phyloP scores from a whole-genome alignment of 805 yeast genomes.

The Metschnikowia borealis region DNA sequence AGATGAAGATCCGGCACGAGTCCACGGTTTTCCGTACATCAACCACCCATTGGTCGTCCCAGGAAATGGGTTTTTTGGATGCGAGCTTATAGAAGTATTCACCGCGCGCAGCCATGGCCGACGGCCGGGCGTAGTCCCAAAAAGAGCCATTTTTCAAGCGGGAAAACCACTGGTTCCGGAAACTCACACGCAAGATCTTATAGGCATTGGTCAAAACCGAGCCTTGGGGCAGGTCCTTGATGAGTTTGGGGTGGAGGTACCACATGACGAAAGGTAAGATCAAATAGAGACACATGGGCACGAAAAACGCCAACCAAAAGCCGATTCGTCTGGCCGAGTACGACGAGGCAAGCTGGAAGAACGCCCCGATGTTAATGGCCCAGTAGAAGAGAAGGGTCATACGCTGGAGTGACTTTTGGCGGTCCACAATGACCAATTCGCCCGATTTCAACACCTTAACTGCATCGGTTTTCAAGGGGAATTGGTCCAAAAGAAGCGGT shows the following conservation, averaged over 20 bases:
- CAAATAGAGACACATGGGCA: conserved; percentile 30
- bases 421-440: conserved; percentile 56
- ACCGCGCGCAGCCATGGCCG: conserved; percentile 43
- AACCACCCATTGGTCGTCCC: conserved; percentile 45
- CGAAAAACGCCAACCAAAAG: conserved; percentile 51
- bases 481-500: conserved; percentile 46
- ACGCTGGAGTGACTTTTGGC: conserved; percentile 40
- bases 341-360: conserved; percentile 49
- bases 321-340: conserved; percentile 50
- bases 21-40: conserved; percentile 43
- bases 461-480: conserved; percentile 54
- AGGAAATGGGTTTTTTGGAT: conserved; percentile 21
- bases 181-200: conserved; percentile 40
- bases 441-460: conserved; percentile 58
- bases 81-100: conserved; percentile 22
- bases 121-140: conserved; percentile 50
- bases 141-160: conserved; percentile 40
- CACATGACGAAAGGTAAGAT: conserved; percentile 29
- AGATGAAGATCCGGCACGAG: conserved; percentile 45
- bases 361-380: conserved; percentile 54
- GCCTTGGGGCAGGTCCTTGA: conserved; percentile 36
- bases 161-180: conserved; percentile 38
- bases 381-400: conserved; percentile 43
- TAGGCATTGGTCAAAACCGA: conserved; percentile 44
- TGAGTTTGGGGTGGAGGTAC: conserved; percentile 24